Base-by-base conservation (phyloP, 108 stramenopile genomes). In the Schizochytrium sp. region DNA sequence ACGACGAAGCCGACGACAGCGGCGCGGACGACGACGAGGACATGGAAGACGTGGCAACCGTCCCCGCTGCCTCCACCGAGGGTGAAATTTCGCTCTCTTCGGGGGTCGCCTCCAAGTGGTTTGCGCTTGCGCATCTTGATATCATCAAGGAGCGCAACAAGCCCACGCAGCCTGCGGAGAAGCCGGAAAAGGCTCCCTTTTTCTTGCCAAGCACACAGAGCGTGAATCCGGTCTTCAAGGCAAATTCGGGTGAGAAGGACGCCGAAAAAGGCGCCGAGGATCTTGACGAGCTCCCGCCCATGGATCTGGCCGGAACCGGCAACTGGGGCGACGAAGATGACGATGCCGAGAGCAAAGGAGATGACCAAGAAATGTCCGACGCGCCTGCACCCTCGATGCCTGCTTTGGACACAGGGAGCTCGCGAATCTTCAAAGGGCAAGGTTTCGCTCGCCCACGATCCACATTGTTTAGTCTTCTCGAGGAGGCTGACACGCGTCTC, bases 81-180 rank as follows among this genome's bases (percentile, higher is more conserved):
- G 60, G 96, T 5, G 90, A 96, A 4, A 95, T 99, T 44, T 97
- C 97, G 23, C 93, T 98, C 10, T 95, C 96, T 88, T 95, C 95
- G 21, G 95, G 97, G 28, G 97, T 97, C 8, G 93, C 96, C 28
- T 96, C 95, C n/a, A 97, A 99, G 90, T 99, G 98, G 98, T 96
- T 96, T 55, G 97, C 97, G 59, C 89, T 99, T 28, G 97, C 97
- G 88, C 95, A 98, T 71, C 93, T 99, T 43, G 98, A 98, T 88
- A 92, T 98, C 58, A 96, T 99, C 28, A 98, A 97, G 88, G 95
- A 94, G 87, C 89, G 98, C 41, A 98, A 97, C 92, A 97, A 97
- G 91, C 98, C 98, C 12, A 96, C 92, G 45, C 96, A 96, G 90
- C 94, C 98, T 10, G 97, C 96, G 5, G 94, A 97, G 91, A 97